Conservation (phyloP, 2,329 filamentous ascomycete species). For the Ambrosiella xylebori region DNA sequence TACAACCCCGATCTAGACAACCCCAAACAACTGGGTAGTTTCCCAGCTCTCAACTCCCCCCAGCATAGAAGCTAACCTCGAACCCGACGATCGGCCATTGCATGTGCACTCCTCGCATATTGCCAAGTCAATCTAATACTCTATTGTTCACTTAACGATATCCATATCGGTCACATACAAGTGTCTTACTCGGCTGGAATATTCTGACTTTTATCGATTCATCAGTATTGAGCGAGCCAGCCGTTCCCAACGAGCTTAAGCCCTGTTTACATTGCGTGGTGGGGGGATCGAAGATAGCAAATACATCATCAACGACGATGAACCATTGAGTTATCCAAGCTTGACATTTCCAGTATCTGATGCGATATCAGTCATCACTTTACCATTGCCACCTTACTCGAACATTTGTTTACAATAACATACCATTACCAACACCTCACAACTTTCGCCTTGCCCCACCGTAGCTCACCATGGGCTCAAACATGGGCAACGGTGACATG, state of each 20-base stretch:
- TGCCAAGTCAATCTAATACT: neutral
- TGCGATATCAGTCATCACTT: neutral
- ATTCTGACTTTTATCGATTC: neutral
- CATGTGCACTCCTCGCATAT: neutral
- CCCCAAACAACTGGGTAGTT: neutral
- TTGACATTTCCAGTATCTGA: neutral
- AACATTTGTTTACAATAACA: neutral
- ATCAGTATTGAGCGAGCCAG: neutral
- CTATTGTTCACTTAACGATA: neutral
- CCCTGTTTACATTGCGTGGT: conserved; percentile 4
- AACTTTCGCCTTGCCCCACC: neutral
- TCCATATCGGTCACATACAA: neutral
- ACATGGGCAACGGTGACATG: conserved; percentile 29
- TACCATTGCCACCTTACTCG: neutral
- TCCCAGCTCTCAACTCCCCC: neutral
- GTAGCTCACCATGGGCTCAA: conserved; percentile 8
- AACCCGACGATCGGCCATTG: neutral
- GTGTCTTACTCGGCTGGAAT: neutral
- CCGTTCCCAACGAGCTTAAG: neutral
- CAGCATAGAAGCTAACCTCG: neutral
- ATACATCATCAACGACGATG: neutral
- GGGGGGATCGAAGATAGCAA: neutral
- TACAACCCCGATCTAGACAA: conserved; percentile 6
- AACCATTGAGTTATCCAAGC: neutral
- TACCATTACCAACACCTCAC: neutral